These are phyloP conservation scores for Colletotrichum truncatum DNA, from an alignment of 2,329 filamentous ascomycete genomes.

Conservation along the genomic window DNA sequence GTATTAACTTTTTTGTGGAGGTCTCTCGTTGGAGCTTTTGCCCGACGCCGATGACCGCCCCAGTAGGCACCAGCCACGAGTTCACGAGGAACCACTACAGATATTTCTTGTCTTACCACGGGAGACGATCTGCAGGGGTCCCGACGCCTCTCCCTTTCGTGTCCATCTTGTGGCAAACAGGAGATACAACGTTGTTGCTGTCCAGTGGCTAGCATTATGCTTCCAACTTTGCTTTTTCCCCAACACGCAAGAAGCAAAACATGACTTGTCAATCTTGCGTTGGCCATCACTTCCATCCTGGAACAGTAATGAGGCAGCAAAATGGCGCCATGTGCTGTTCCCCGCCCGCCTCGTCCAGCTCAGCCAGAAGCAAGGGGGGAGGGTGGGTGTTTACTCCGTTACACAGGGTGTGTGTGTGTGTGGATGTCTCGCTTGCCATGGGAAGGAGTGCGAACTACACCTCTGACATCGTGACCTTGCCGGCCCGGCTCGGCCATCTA, in stretches of 20 bases:
- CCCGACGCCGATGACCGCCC: neutral
- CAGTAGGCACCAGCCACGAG: slow-evolving; percentile 20
- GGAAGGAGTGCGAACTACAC: neutral
- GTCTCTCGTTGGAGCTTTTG: neutral
- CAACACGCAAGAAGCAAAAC: neutral
- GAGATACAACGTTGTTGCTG: neutral
- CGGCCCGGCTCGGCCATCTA: neutral
- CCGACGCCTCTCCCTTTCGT: neutral
- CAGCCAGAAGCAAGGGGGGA: neutral
- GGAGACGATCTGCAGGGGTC: slow-evolving; percentile 14
- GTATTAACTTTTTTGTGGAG: neutral
- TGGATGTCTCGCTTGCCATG: neutral
- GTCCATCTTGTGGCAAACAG: neutral
- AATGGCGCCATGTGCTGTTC: slow-evolving; percentile 1
- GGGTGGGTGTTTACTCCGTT: neutral
- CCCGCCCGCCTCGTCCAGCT: neutral
- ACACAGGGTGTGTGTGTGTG: neutral
- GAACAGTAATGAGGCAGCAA: neutral
- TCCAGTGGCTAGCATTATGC: neutral
- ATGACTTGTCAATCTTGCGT: neutral
- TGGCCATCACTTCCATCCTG: neutral
- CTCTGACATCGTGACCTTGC: neutral
- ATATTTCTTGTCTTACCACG: slow-evolving; percentile 19
- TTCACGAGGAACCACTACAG: slow-evolving; percentile 6
- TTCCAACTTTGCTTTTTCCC: neutral